These are phyloP conservation scores for Barbatosphaeria neglecta DNA, from an alignment of 495 filamentous ascomycete species.

Conservation along the genomic window DNA sequence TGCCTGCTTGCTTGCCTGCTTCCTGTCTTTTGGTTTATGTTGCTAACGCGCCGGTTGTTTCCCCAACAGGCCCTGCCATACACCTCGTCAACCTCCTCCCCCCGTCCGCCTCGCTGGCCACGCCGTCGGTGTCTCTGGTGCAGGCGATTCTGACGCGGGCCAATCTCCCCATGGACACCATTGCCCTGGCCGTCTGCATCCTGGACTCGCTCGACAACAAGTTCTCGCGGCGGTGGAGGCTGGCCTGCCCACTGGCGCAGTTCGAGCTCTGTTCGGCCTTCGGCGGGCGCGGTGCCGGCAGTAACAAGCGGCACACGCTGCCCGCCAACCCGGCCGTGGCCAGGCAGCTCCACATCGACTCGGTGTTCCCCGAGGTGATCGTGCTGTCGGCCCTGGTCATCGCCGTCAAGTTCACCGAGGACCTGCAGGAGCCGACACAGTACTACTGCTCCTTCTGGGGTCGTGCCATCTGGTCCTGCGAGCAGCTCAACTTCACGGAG, in stretches of 20 bases:
- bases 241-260: constrained; percentile 30
- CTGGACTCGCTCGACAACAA: constrained; percentile 42
- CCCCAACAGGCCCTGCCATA: constrained; percentile 35
- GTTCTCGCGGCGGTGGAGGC: constrained; percentile 42
- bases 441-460: constrained; percentile 35
- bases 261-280: constrained; percentile 4
- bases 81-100: constrained; percentile 45
- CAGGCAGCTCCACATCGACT: constrained; percentile 38
- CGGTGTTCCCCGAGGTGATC: constrained; percentile 40
- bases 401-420: constrained; percentile 41
- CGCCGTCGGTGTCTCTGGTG: constrained; percentile 35
- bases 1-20: background rate
- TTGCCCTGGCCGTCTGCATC: constrained; percentile 43
- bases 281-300: too few species aligned
- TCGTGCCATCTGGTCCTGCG: constrained; percentile 34
- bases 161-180: constrained; percentile 33
- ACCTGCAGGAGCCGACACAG: constrained; percentile 29
- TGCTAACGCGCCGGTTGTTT: background rate
- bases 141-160: constrained; percentile 41
- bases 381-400: constrained; percentile 37
- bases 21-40: constrained; percentile 5
- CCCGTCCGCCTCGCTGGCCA: constrained; percentile 36
- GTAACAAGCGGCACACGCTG: constrained; percentile 35
- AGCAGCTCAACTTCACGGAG: constrained; percentile 44
- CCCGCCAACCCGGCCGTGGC: constrained; percentile 15